Evolutionary conservation across 495 filamentous ascomycete genomes (phyloP).

Genomic region (Lepidopterella palustris): DNA sequence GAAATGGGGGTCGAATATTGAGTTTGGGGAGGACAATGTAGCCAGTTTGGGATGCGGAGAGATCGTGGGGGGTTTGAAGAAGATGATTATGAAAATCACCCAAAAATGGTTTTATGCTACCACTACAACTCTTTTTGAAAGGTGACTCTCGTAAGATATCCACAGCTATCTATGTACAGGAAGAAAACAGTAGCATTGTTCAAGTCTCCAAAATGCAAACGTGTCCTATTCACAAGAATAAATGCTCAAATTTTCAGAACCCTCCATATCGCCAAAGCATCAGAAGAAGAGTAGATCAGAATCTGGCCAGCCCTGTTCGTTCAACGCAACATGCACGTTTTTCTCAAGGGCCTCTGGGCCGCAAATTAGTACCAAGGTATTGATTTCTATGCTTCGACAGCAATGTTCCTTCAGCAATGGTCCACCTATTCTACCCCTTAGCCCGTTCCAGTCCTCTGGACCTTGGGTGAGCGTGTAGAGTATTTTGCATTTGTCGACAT

Average conservation of each 20-base stretch:
- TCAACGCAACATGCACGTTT: conserved; percentile 54
- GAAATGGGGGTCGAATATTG: background rate
- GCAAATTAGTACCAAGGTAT: conserved; percentile 72
- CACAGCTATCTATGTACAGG: too few relatives aligned
- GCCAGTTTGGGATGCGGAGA: background rate
- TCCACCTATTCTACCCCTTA: conserved; percentile 60
- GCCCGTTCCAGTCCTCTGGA: conserved; percentile 58
- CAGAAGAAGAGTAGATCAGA: conserved; percentile 83
- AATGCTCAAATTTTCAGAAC: background rate
- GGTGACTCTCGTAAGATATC: too few relatives aligned
- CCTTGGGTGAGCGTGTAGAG: conserved; percentile 68
- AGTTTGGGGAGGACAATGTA: background rate
- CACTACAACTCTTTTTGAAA: too few relatives aligned
- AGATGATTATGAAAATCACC: background rate
- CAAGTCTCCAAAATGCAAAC: background rate
- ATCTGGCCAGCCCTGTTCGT: conserved; percentile 67
- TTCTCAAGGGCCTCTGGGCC: conserved; percentile 77
- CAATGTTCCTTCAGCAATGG: conserved; percentile 58
- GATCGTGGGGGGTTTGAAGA: background rate
- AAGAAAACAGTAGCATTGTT: too few relatives aligned
- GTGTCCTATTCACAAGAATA: background rate
- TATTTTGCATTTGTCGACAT: conserved; percentile 54
- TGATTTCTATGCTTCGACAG: conserved; percentile 35
- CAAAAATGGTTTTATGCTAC: too few relatives aligned
- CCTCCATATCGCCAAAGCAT: background rate